phyloP scores from a whole-genome alignment of 768 basidiomycete species.

The Tricholoma matsutake region DNA sequence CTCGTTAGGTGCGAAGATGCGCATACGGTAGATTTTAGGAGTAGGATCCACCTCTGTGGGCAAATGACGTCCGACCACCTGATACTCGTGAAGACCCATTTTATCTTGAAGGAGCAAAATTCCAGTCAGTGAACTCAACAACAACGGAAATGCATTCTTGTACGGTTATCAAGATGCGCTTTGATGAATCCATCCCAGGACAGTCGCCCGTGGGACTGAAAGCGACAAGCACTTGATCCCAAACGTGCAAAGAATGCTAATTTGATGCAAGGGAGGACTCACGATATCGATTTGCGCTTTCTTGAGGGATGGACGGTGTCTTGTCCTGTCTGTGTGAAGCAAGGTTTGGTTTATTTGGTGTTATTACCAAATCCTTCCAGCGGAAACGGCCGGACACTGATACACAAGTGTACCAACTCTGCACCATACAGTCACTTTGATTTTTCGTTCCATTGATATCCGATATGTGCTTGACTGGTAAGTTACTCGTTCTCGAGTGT shows the following conservation, averaged over 20 bases:
- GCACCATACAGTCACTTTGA: too few species aligned
- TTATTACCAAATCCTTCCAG: not conserved
- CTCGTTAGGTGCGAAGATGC: conserved; percentile 98
- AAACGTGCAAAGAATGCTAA: not conserved
- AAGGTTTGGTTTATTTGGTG: conserved; percentile 14
- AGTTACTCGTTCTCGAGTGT: not conserved
- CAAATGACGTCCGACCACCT: conserved; percentile 96
- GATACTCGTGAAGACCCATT: conserved; percentile 89
- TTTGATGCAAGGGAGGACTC: conserved; percentile 22
- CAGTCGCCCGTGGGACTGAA: conserved; percentile 11
- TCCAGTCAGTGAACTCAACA: conserved; percentile 10
- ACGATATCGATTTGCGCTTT: conserved; percentile 33
- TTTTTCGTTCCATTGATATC: too few species aligned
- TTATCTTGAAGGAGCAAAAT: conserved; percentile 23
- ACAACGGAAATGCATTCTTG: not conserved
- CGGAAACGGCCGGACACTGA: too few species aligned
- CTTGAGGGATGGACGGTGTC: conserved; percentile 27
- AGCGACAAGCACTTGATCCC: not conserved
- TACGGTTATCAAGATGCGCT: conserved; percentile 20
- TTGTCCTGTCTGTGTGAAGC: conserved; percentile 1
- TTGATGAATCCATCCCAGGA: conserved; percentile 26
- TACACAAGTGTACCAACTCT: too few species aligned
- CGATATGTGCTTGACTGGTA: not conserved
- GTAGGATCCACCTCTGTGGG: conserved; percentile 90
- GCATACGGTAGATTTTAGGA: conserved; percentile 99